Conservation (phyloP, 768 basidiomycete species). For the Rhizopogon vinicolor region DNA sequence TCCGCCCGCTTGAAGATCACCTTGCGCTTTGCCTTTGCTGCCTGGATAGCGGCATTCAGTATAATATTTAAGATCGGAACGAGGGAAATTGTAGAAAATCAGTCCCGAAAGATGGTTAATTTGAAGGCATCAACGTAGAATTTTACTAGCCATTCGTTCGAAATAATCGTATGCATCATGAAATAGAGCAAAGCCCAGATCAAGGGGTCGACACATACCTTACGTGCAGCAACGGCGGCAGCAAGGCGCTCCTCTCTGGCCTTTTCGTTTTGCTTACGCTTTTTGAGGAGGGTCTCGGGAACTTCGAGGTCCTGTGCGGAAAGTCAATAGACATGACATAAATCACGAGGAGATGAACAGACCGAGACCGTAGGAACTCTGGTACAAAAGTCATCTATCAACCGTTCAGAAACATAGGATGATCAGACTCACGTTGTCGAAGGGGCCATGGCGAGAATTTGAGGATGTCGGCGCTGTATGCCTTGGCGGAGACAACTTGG, state of each 20-base stretch:
- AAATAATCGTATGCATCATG: conserved; percentile 84
- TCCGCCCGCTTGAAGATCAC: conserved; percentile 99
- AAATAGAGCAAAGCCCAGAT: conserved; percentile 15
- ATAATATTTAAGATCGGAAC: conserved; percentile 5
- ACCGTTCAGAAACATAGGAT: background rate
- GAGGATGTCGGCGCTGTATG: conserved; percentile 26
- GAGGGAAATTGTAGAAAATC: conserved; percentile 22
- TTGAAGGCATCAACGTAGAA: conserved; percentile 68
- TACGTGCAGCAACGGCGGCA: conserved; percentile 79
- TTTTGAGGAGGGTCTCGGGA: conserved; percentile 99
- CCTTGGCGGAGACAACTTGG: conserved; percentile 14
- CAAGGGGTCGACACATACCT: conserved; percentile 51
- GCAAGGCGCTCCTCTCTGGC: conserved; percentile 88
- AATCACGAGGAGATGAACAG: conserved; percentile 13
- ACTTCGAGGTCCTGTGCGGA: conserved; percentile 79
- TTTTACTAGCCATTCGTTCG: conserved; percentile 72
- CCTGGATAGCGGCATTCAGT: conserved; percentile 40
- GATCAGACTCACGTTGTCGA: conserved; percentile 46
- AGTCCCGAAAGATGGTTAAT: conserved; percentile 86
- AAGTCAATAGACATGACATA: conserved; percentile 11
- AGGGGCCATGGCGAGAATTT: conserved; percentile 41
- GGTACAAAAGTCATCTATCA: background rate
- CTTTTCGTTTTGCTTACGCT: conserved; percentile 97
- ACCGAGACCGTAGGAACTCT: conserved; percentile 48
- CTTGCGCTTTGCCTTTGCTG: conserved; percentile 86